Base-by-base conservation (phyloP, 805 yeast species). In the Suhomyces sp. region DNA sequence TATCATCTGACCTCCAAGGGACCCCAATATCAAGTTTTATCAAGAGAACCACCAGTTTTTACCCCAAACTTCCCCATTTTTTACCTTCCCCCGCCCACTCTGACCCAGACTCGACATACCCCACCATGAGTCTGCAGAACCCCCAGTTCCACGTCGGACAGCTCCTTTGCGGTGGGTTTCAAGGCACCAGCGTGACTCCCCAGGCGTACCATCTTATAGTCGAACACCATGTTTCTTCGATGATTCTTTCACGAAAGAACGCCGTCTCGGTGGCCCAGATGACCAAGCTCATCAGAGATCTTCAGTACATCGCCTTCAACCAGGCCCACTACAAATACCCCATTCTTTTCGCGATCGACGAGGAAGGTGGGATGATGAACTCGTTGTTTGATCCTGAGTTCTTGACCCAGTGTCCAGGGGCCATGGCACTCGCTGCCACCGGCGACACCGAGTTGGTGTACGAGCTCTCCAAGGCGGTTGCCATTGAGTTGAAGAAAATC, bases 341-440 rank as follows among this genome's bases (percentile, higher is more conserved):
- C 0, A 50, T 78, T 16, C 54, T 74, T 49, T 72, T 78, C 44
- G 79, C 79, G 15, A 68, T 79, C 12, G 83, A 79, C 50, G 80
- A 76, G 51, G 84, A 78, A 48, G 77, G 81, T 6, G 83, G 83
- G 2, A 74, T 76, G 78, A 64, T 78, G 54, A 77, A 77, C 53
- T 68, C 77, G 19, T 58, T 79, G 29, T 74, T 72, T 48, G 83
- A 79, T 50, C 65, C 70, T 7, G 65, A 66, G 7, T 60, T 56
- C 38, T 52, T 78, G 14, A 70, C 78, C 7, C 83, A 77, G 50
- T 77, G 73, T 46, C 84, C 84, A 1, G 77, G 83, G 4, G 80
- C 81, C 18, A 78, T 79, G 83, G 82, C 79, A 3, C 53, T 78
- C 15, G 74, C 76, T 3, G 81, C 83, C 14, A 67, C 80, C 0